Evolutionary conservation across 495 filamentous ascomycete genomes (phyloP).

Genomic region (Aspergillus incahuasiensis): DNA sequence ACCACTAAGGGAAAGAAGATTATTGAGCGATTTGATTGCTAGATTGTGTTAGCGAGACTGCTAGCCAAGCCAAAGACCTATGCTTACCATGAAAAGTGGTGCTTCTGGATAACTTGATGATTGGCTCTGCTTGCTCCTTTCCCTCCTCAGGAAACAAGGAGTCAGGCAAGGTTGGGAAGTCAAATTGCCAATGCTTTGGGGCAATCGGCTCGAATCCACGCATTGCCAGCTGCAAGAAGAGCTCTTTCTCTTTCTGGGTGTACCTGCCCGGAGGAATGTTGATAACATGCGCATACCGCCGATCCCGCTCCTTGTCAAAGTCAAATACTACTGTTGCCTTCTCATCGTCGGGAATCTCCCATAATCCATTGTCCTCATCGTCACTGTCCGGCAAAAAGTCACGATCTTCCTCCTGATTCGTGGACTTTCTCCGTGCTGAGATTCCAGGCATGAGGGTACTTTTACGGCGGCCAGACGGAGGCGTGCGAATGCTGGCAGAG

Average conservation of each 20-base stretch:
- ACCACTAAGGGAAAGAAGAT: constrained; percentile 36
- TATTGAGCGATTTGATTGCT: constrained; percentile 37
- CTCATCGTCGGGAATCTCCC: constrained; percentile 18
- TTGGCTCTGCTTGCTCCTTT: constrained; percentile 31
- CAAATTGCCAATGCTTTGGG: constrained; percentile 50
- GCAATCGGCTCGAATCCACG: constrained; percentile 59
- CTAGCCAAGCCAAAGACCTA: background rate
- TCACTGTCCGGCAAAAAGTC: background rate
- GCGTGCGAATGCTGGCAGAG: too few relatives aligned
- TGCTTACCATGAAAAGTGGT: constrained; percentile 36
- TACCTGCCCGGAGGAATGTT: constrained; percentile 30
- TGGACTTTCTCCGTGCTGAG: background rate
- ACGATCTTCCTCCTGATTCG: background rate
- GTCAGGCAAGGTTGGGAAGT: constrained; percentile 58
- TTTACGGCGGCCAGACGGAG: too few relatives aligned
- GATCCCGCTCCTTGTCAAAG: constrained; percentile 27
- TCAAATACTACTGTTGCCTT: constrained; percentile 23
- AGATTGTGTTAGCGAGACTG: background rate
- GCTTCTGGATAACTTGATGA: constrained; percentile 42
- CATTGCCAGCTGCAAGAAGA: constrained; percentile 52
- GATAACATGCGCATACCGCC: constrained; percentile 24
- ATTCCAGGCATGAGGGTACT: background rate
- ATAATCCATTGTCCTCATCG: background rate
- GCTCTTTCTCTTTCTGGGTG: constrained; percentile 47
- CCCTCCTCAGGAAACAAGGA: constrained; percentile 45